Base-by-base conservation (phyloP, 768 basidiomycete species). In the Hericium erinaceus region DNA sequence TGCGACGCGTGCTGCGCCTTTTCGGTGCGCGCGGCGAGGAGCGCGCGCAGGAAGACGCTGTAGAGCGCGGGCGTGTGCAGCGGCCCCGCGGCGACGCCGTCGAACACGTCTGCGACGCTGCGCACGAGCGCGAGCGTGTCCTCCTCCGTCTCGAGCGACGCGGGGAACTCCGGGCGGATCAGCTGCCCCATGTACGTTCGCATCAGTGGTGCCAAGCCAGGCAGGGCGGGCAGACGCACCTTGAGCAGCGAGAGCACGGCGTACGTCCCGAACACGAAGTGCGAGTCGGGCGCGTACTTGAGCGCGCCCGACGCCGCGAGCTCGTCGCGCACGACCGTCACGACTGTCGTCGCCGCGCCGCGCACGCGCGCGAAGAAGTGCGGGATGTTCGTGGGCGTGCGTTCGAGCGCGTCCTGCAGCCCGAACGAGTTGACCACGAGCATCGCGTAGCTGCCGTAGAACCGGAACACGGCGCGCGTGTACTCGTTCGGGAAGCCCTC, bases 341-440 rank as follows among this genome's bases (percentile, higher is more conserved):
- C 86, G 66, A 87, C 85, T 7, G 82, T 74, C 26, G 80, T 83
- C 2, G 91, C 91, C 9, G 82, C 78, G 3, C 80, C 77, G 68
- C 92, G 84, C 59, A 86, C 87, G 38, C 89, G 81, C 13, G 83
- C 80, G 66, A 93, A 92, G 74, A 93, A 93, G 72, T 93, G 85
- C 0, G 84, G 84, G 44, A 90, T 84, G 66, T 93, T 83, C 46
- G 88, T 70, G 0, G 80, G 72, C 3, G 81, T 77, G 18, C 81
- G 79, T 70, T 95, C 95, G 57, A 98, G 73, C n/a, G 95, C 92
- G 66, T 95, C 90, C 70, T 99, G 95, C 46, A 99, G 78, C 11
- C 95, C 95, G 64, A 99, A 99, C 1, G 95, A 95, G 67, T 97
- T 94, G 58, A 98, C 74, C 39, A 97, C 90, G 54, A 99, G 80